Conservation (phyloP, 192 early-diverging fungal genomes). For the Pilobolus umbonatus region DNA sequence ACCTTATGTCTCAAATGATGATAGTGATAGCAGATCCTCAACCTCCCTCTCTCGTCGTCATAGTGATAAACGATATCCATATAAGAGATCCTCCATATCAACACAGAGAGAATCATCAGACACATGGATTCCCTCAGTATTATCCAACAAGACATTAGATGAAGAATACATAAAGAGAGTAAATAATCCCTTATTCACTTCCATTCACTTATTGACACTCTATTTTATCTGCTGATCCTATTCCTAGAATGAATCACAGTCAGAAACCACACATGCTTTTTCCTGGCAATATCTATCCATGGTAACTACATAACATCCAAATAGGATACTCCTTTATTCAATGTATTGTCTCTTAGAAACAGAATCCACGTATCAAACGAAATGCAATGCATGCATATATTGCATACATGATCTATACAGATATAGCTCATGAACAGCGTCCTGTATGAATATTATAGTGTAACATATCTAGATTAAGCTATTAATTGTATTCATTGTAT, state of each 20-base stretch:
- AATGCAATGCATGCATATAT: slow-evolving; percentile 50
- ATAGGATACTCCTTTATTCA: not conserved
- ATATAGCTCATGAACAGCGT: slow-evolving; percentile 18
- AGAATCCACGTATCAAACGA: slow-evolving; percentile 42
- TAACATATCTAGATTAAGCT: no score
- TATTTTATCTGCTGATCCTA: not conserved
- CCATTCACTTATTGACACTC: no score
- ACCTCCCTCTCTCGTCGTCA: not conserved
- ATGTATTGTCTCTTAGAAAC: slow-evolving; percentile 21
- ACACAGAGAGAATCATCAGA: not conserved
- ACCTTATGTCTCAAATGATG: not conserved
- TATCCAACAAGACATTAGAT: not conserved
- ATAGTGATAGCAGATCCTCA: not conserved
- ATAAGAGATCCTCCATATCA: slow-evolving; percentile 2
- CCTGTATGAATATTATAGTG: no score
- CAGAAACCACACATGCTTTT: slow-evolving; percentile 10
- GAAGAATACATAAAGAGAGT: slow-evolving; percentile 6
- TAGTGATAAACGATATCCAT: slow-evolving; percentile 2
- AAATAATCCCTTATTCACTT: not conserved
- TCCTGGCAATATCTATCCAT: slow-evolving; percentile 22
- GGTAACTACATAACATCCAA: slow-evolving; percentile 6
- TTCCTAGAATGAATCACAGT: slow-evolving; percentile 10
- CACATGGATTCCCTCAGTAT: not conserved
- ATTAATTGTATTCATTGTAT: no score
- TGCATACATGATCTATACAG: slow-evolving; percentile 45